Percentiles rank a stretch among this genome's conserved stretches.
These are phyloP conservation scores for Kondoa subrosea DNA, from an alignment of 768 basidiomycete species.

Conservation along the genomic window DNA sequence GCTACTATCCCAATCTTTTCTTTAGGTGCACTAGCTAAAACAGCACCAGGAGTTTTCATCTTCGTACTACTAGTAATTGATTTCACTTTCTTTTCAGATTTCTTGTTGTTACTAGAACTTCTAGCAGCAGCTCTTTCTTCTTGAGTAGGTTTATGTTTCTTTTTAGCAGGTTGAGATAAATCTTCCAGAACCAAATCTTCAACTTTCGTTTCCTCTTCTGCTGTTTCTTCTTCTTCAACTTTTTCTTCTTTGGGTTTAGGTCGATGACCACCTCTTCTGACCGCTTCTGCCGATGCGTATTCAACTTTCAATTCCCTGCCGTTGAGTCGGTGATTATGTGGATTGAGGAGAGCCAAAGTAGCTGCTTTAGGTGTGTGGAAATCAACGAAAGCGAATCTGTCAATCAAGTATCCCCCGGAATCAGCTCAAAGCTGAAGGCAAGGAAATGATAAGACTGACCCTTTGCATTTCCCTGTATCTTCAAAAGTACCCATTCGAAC, in stretches of 20 bases:
- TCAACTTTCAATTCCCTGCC: conserved; percentile 64
- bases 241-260: background rate
- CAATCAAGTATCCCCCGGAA: background rate
- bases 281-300: conserved; percentile 75
- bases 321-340: conserved; percentile 64
- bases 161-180: conserved; percentile 13
- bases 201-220: conserved; percentile 8
- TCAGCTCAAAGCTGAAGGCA: conserved; percentile 4
- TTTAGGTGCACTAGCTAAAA: conserved; percentile 36
- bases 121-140: conserved; percentile 12
- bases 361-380: conserved; percentile 64
- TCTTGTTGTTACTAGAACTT: no score
- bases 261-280: conserved; percentile 51
- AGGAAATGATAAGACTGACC: conserved; percentile 41
- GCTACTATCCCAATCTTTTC: conserved; percentile 36
- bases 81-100: background rate
- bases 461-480: conserved; percentile 87
- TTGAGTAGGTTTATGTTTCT: conserved; percentile 13
- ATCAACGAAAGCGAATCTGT: conserved; percentile 85
- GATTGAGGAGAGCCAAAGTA: conserved; percentile 62
- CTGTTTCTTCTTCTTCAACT: background rate
- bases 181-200: conserved; percentile 12
- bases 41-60: conserved; percentile 35
- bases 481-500: conserved; percentile 90
- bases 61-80: conserved; percentile 25